phyloP scores from a whole-genome alignment of 352 stramenopile species.

The Phytopythium sindhum region DNA sequence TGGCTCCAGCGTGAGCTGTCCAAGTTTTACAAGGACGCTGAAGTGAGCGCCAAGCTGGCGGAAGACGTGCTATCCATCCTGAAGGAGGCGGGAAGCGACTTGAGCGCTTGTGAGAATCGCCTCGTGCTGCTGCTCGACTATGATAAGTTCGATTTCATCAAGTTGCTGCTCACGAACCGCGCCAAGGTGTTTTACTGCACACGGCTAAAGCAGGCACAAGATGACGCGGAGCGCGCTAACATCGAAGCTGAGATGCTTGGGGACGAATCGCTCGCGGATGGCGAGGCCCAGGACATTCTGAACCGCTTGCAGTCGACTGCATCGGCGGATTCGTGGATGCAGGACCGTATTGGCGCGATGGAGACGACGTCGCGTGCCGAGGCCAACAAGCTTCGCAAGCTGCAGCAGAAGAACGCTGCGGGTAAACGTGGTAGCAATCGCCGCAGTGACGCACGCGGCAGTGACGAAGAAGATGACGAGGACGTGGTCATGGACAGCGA shows the following conservation, averaged over 20 bases:
- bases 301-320: slow-evolving; percentile 87
- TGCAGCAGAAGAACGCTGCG: slow-evolving; percentile 53
- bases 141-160: slow-evolving; percentile 99
- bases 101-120: slow-evolving; percentile 94
- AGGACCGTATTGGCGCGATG: slow-evolving; percentile 88
- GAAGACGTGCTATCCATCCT: slow-evolving; percentile 88
- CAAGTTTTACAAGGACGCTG: slow-evolving; percentile 95
- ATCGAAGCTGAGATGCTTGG: slow-evolving; percentile 90
- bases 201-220: slow-evolving; percentile 95
- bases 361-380: slow-evolving; percentile 81
- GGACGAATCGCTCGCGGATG: slow-evolving; percentile 75
- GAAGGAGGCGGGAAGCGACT: slow-evolving; percentile 55
- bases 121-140: slow-evolving; percentile 97
- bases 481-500: slow-evolving; percentile 58
- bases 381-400: slow-evolving; percentile 76
- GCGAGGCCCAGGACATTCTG: slow-evolving; percentile 89
- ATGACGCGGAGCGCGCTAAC: slow-evolving; percentile 84
- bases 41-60: slow-evolving; percentile 89
- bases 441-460: neutral
- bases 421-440: slow-evolving; percentile 1
- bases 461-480: slow-evolving; percentile 30
- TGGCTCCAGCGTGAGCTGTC: slow-evolving; percentile 97
- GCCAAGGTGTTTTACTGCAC: slow-evolving; percentile 97
- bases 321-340: slow-evolving; percentile 93
- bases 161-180: slow-evolving; percentile 95